Evolutionary conservation across 352 stramenopile genomes (phyloP), one percentile per base, ranked within the genome.

Genomic region (Pythium monospermum): DNA sequence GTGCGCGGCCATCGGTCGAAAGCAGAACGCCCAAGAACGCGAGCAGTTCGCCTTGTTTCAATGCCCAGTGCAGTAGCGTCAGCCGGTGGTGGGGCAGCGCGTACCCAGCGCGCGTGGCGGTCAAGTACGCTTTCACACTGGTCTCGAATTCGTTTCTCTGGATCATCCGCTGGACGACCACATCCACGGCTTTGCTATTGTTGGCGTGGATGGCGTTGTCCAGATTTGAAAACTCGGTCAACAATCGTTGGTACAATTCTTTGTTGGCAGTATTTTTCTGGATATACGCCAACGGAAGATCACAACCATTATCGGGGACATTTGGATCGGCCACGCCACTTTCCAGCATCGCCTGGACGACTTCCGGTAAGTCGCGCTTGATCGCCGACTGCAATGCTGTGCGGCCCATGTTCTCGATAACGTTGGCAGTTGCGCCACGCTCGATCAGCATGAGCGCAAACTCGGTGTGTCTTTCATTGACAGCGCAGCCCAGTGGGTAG

Each of bases 341-440:
- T 13, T 64, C 69, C 11, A 74, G 37, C 27, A 82, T 49, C 28
- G 51, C 48, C 33, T 61, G 65, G 0, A 59, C 68, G 6, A 82
- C 27, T 10, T 54, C 16, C 16, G 70, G 59, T 26, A 75, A 64
- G 1, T 59, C 53, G 42, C 57, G 66, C 26, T 59, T 63, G 18
- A 61, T 61, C 3, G 66, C 60, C 30, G 69, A 53, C 35, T 82
- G 68, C 25, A 82, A 58, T 18, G 64, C 39, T 2, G 71, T 79
- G 59, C 76, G 74, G 22, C 68, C 68, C 10, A 49, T 48, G 0
- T 49, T 40, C n/a, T 76, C 70, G 0, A 50, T 50, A 0, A 51
- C 46, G 22, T 67, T 53, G 10, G 69, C 56, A 8, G 66, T 50
- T 8, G 41, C 40, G 4, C 43, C 57, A 28, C 59, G 55, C n/a